Evolutionary conservation across 108 stramenopile species (phyloP).

Genomic region (Cyclotella cryptica): DNA sequence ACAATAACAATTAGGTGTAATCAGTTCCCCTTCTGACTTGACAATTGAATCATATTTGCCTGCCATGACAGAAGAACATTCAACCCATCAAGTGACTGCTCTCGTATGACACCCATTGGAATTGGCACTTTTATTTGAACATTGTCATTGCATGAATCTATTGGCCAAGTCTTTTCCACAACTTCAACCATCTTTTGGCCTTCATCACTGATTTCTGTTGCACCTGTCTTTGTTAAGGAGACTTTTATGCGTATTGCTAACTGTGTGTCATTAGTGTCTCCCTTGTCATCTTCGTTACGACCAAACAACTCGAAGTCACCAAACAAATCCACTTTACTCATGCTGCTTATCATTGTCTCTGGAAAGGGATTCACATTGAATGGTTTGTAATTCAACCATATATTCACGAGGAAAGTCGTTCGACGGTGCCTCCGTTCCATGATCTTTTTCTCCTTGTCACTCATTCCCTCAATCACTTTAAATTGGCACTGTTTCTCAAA

Average conservation of each 20-base stretch:
- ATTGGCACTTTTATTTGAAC: slow-evolving; percentile 58
- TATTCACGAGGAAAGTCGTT: slow-evolving; percentile 50
- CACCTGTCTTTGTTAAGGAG: neutral
- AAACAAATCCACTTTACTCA: slow-evolving; percentile 37
- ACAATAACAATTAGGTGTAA: neutral
- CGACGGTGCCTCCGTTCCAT: slow-evolving; percentile 40
- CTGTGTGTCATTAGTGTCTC: neutral
- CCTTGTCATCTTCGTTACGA: neutral
- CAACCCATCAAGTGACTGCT: slow-evolving; percentile 1
- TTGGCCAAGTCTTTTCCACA: slow-evolving; percentile 58
- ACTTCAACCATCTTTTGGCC: neutral
- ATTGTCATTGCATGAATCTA: slow-evolving; percentile 62
- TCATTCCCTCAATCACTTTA: slow-evolving; percentile 5
- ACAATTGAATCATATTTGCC: neutral
- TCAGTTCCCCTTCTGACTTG: neutral
- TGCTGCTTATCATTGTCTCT: slow-evolving; percentile 40
- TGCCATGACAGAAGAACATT: slow-evolving; percentile 19
- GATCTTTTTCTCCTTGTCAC: slow-evolving; percentile 30
- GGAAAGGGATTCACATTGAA: slow-evolving; percentile 44
- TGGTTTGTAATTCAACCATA: slow-evolving; percentile 52
- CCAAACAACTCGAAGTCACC: slow-evolving; percentile 30
- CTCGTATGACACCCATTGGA: slow-evolving; percentile 51
- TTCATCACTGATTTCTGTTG: neutral
- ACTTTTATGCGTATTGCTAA: neutral
- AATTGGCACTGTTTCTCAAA: slow-evolving; percentile 60